Percentiles rank a stretch among this genome's conserved stretches.
Conservation (phyloP, 2,329 filamentous ascomycete species). For the Arthrobotrys sphaeroides region DNA sequence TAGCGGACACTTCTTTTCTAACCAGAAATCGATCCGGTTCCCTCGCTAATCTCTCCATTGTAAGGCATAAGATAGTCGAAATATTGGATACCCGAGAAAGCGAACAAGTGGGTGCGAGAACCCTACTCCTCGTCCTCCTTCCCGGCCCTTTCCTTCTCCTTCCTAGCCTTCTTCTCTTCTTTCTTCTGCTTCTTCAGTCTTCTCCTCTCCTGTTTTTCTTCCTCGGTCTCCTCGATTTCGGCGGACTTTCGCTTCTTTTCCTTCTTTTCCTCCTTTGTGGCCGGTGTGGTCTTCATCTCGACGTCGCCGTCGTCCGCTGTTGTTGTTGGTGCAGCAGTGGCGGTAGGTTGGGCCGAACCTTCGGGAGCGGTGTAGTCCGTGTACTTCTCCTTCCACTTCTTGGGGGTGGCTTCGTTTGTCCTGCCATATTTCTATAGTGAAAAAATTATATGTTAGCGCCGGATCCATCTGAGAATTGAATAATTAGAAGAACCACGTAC, state of each 20-base stretch:
- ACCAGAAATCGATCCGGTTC: too few species aligned
- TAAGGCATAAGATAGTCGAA: too few species aligned
- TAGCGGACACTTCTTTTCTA: too few species aligned
- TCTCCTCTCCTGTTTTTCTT: slow-evolving; percentile 68
- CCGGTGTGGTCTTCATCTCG: slow-evolving; percentile 60
- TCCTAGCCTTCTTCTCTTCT: slow-evolving; percentile 79
- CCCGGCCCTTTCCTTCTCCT: slow-evolving; percentile 70
- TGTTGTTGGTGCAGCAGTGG: slow-evolving; percentile 64
- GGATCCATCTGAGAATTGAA: neutral
- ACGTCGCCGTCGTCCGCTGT: slow-evolving; percentile 63
- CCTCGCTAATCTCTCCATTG: too few species aligned
- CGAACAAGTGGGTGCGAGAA: neutral
- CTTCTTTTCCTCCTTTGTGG: slow-evolving; percentile 62
- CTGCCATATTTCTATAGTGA: slow-evolving; percentile 81
- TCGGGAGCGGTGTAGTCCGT: slow-evolving; percentile 80
- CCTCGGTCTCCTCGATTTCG: slow-evolving; percentile 65
- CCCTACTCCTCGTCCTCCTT: slow-evolving; percentile 12
- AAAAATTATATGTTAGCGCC: neutral
- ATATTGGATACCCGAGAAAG: neutral
- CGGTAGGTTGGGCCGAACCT: slow-evolving; percentile 62
- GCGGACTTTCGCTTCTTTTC: slow-evolving; percentile 69
- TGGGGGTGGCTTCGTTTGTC: slow-evolving; percentile 88
- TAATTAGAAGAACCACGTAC: slow-evolving; percentile 61
- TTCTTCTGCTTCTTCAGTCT: slow-evolving; percentile 81
- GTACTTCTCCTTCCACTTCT: slow-evolving; percentile 92